Evolutionary conservation across 2,329 filamentous ascomycete species (phyloP).

Genomic region (Thielaviopsis punctulata): DNA sequence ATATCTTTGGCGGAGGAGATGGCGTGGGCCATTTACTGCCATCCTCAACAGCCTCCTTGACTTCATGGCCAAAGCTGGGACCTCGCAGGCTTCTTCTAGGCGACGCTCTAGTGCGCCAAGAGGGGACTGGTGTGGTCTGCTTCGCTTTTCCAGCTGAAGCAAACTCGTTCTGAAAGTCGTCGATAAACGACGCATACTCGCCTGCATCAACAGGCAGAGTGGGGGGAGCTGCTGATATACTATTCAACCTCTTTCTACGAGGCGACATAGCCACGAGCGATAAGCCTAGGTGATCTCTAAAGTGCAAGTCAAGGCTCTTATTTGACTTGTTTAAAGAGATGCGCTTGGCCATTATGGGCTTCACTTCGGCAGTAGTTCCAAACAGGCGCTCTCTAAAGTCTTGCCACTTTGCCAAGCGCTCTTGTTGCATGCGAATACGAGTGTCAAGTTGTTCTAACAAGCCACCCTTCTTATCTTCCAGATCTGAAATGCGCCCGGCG

Average conservation of each 20-base stretch:
- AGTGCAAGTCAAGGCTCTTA: slow-evolving; percentile 35
- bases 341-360: slow-evolving; percentile 15
- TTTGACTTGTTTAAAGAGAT: slow-evolving; percentile 15
- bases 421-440: slow-evolving; percentile 48
- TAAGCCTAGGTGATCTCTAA: slow-evolving; percentile 30
- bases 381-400: slow-evolving; percentile 39
- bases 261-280: neutral
- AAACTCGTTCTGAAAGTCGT: slow-evolving; percentile 3
- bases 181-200: slow-evolving; percentile 5
- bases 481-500: slow-evolving; percentile 36
- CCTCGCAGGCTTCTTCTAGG: neutral
- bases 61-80: neutral
- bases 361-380: slow-evolving; percentile 17
- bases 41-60: neutral
- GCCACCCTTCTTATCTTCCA: slow-evolving; percentile 33
- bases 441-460: slow-evolving; percentile 55
- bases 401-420: slow-evolving; percentile 56
- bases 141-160: neutral
- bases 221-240: neutral
- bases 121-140: neutral
- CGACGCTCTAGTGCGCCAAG: neutral
- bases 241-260: neutral
- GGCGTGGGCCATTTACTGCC: slow-evolving; percentile 1
- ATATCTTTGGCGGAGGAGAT: slow-evolving; percentile 2
- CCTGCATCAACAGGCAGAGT: neutral